These are phyloP conservation scores for Mimosa pudica DNA, from an alignment of 306 rosid genomes.

Conservation along the genomic window DNA sequence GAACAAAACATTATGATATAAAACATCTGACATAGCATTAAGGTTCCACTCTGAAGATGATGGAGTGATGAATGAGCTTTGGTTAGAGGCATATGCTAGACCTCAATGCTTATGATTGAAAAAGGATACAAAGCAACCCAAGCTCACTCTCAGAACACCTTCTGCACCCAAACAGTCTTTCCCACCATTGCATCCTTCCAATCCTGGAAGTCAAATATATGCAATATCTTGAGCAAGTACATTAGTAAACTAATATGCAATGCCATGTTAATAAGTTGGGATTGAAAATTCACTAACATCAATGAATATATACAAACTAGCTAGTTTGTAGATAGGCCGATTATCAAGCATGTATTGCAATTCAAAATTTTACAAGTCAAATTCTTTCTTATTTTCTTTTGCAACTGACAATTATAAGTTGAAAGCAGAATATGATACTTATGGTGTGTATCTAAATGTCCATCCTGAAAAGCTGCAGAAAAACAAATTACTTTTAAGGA, in stretches of 20 bases:
- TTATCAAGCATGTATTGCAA: background rate
- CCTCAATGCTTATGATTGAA: conserved; percentile 10
- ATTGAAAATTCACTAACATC: background rate
- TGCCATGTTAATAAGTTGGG: conserved; percentile 4
- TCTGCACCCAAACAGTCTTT: conserved; percentile 80
- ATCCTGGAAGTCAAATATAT: conserved; percentile 48
- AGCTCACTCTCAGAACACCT: conserved; percentile 94
- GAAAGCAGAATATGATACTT: background rate
- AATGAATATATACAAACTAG: background rate
- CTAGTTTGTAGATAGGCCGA: background rate
- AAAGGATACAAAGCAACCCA: conserved; percentile 97
- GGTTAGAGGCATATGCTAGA: background rate
- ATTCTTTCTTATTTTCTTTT: conserved; percentile 15
- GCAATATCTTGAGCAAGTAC: conserved; percentile 6
- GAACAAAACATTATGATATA: conserved; percentile 83
- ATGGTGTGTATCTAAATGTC: background rate
- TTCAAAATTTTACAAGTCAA: background rate
- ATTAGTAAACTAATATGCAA: too few relatives aligned
- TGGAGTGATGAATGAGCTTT: background rate
- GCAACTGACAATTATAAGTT: conserved; percentile 1
- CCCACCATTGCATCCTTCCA: conserved; percentile 69
- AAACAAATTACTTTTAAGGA: background rate
- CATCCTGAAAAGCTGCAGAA: background rate
- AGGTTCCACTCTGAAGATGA: conserved; percentile 48
- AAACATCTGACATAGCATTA: conserved; percentile 65